Conservation (phyloP, 2,329 filamentous ascomycete genomes). For the Grosmannia clavigera region DNA sequence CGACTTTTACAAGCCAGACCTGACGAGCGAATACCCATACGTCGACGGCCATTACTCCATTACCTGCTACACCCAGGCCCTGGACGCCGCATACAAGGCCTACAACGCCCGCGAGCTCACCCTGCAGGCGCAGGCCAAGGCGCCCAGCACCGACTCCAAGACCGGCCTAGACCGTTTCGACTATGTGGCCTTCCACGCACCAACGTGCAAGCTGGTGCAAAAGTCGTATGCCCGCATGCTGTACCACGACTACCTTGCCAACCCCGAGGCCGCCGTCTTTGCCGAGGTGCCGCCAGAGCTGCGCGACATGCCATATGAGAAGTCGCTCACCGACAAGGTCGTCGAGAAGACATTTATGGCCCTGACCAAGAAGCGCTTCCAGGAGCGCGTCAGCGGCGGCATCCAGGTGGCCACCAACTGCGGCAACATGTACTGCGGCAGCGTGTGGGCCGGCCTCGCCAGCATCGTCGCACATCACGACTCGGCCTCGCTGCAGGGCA, state of each 20-base stretch:
- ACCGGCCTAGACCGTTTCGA: slow-evolving; percentile 68
- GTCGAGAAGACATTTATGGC: slow-evolving; percentile 81
- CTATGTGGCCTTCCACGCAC: slow-evolving; percentile 71
- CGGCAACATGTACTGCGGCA: slow-evolving; percentile 56
- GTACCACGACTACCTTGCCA: slow-evolving; percentile 72
- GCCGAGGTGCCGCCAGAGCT: slow-evolving; percentile 65
- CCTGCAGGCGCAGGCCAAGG: slow-evolving; percentile 27
- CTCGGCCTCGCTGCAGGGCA: slow-evolving; percentile 52
- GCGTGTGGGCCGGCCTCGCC: slow-evolving; percentile 66
- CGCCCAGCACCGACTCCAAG: slow-evolving; percentile 45
- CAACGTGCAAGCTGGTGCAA: slow-evolving; percentile 76
- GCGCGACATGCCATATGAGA: slow-evolving; percentile 65
- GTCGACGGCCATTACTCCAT: slow-evolving; percentile 77
- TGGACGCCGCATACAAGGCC: slow-evolving; percentile 70
- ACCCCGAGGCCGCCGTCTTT: slow-evolving; percentile 56
- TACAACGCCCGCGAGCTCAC: slow-evolving; percentile 63
- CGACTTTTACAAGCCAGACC: slow-evolving; percentile 84
- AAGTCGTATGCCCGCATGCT: slow-evolving; percentile 76
- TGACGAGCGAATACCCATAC: slow-evolving; percentile 77
- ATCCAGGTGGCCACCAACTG: slow-evolving; percentile 69
- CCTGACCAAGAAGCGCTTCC: slow-evolving; percentile 73
- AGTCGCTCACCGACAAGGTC: slow-evolving; percentile 67
- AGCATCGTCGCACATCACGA: slow-evolving; percentile 54
- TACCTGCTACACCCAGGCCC: slow-evolving; percentile 69
- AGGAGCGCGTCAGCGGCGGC: slow-evolving; percentile 60